These are phyloP conservation scores for Tolypocladium album DNA, from an alignment of 2,329 filamentous ascomycete genomes.

Conservation along the genomic window DNA sequence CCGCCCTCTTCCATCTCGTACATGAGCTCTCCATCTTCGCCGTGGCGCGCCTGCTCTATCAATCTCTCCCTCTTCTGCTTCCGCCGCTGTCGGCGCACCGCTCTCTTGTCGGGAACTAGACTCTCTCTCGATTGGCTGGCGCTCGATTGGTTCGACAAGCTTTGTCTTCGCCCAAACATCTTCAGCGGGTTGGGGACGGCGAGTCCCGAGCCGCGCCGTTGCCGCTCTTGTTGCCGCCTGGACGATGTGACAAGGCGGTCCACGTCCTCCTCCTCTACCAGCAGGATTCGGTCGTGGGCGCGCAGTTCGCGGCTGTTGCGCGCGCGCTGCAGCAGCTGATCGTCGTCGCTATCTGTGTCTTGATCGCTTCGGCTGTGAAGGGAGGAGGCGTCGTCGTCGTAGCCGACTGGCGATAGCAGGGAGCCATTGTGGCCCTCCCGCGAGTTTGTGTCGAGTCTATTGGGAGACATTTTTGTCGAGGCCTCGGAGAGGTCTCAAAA, in stretches of 20 bases:
- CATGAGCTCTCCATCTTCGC: slow-evolving; percentile 68
- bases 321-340: slow-evolving; percentile 53
- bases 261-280: slow-evolving; percentile 67
- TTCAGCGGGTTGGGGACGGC: slow-evolving; percentile 39
- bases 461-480: slow-evolving; percentile 2
- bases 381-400: slow-evolving; percentile 60
- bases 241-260: slow-evolving; percentile 48
- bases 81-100: slow-evolving; percentile 36
- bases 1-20: slow-evolving; percentile 83
- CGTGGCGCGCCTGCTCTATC: slow-evolving; percentile 42
- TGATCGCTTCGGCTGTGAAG: slow-evolving; percentile 59
- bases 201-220: slow-evolving; percentile 38
- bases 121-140: slow-evolving; percentile 37
- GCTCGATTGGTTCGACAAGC: slow-evolving; percentile 21
- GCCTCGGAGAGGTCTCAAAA: not conserved
- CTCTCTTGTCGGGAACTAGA: slow-evolving; percentile 37
- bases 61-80: slow-evolving; percentile 42
- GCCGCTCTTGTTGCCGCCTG: slow-evolving; percentile 36
- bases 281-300: slow-evolving; percentile 56
- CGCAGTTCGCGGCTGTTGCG: slow-evolving; percentile 61
- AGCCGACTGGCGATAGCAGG: slow-evolving; percentile 51
- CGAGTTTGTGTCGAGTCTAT: slow-evolving; percentile 10
- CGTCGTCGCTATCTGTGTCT: slow-evolving; percentile 68
- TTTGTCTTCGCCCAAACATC: slow-evolving; percentile 27
- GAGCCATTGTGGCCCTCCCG: slow-evolving; percentile 23